phyloP scores from a whole-genome alignment of 805 yeast genomes.

The Cyberlindnera bimundalis region DNA sequence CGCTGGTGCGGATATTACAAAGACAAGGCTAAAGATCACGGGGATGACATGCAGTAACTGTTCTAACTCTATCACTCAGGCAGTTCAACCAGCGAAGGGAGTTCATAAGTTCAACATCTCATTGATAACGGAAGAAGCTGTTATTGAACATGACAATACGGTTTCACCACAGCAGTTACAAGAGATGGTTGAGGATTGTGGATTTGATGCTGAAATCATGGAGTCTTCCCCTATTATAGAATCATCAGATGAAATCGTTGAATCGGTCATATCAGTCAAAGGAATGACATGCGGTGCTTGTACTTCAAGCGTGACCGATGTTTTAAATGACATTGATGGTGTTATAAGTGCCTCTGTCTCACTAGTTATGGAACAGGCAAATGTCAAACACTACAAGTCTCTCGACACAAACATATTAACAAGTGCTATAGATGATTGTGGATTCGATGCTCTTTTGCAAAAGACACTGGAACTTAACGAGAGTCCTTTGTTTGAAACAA shows the following conservation, averaged over 20 bases:
- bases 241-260: conserved; percentile 8
- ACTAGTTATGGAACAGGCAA: conserved; percentile 71
- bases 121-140: conserved; percentile 71
- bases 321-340: conserved; percentile 46
- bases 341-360: conserved; percentile 61
- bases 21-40: conserved; percentile 17
- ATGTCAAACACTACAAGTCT: conserved; percentile 43
- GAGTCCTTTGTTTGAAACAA: conserved; percentile 5
- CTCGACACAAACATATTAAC: conserved; percentile 35
- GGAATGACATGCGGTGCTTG: conserved; percentile 33
- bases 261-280: conserved; percentile 17
- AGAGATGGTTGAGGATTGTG: conserved; percentile 67
- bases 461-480: conserved; percentile 6
- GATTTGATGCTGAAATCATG: conserved; percentile 52
- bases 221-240: neutral
- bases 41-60: conserved; percentile 97
- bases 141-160: conserved; percentile 42
- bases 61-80: conserved; percentile 57
- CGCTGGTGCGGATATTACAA: neutral
- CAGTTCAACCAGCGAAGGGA: conserved; percentile 37
- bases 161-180: conserved; percentile 35
- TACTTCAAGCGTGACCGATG: conserved; percentile 58
- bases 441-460: conserved; percentile 53
- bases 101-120: conserved; percentile 61
- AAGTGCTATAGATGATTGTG: conserved; percentile 68